Percentiles rank a stretch among this genome's conserved stretches.
Evolutionary conservation across 164 flowering plant species (phyloP).

Genomic region (Kingdonia uniflora): DNA sequence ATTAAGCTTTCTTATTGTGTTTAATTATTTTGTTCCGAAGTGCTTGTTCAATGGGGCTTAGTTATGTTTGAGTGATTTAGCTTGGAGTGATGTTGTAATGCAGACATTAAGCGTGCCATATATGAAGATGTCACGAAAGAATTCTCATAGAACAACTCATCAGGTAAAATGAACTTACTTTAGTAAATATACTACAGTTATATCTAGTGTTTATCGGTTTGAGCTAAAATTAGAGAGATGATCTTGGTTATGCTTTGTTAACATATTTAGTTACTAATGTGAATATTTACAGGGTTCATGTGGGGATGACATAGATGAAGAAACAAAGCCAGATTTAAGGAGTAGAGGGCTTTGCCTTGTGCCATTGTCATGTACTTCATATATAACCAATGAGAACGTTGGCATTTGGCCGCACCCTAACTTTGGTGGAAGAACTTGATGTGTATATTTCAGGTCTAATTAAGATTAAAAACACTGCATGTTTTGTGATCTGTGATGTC

Average conservation of each 20-base stretch:
- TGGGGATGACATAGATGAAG: constrained; percentile 17
- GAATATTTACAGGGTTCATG: constrained; percentile 16
- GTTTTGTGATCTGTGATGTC: no score
- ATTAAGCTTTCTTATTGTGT: no score
- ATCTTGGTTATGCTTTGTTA: no score
- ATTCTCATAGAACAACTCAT: constrained; percentile 19
- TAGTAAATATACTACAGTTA: no score
- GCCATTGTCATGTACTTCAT: constrained; percentile 72
- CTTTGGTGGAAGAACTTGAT: constrained; percentile 21
- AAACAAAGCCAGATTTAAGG: constrained; percentile 44
- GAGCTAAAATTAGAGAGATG: not conserved
- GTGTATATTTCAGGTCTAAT: no score
- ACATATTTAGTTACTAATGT: no score
- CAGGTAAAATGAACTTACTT: constrained; percentile 49
- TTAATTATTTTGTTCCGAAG: no score
- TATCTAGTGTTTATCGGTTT: no score
- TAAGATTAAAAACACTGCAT: no score
- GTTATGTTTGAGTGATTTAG: no score
- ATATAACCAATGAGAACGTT: constrained; percentile 36
- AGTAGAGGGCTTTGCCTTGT: constrained; percentile 85
- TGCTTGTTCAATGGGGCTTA: no score
- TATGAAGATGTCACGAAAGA: constrained; percentile 57
- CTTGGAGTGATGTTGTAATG: no score
- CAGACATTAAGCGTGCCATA: constrained; percentile 96
- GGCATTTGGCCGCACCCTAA: constrained; percentile 49